Base-by-base conservation (phyloP, 768 basidiomycete species). In the Thelephora aurantiotincta region DNA sequence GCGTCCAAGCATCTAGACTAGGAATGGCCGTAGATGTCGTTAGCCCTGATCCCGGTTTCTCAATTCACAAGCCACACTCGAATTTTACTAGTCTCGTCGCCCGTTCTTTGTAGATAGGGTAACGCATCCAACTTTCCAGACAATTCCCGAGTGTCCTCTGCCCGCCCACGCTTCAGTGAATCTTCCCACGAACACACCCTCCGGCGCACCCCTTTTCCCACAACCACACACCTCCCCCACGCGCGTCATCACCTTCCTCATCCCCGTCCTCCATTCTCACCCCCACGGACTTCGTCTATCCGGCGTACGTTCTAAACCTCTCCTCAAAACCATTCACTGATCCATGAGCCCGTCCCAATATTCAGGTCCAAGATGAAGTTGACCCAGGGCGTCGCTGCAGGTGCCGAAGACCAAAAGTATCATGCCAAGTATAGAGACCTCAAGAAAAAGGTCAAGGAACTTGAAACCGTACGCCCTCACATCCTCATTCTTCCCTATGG, bases 341-440 rank as follows among this genome's bases (percentile, higher is more conserved):
- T 14, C 38, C 14, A 18, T 14, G 14, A 41, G 14, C 38, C 38
- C 13, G 30, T 14, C 30, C 36, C 26, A n/a, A 23, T 37, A 13
- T 48, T 35, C 45, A 52, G 61, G 60, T 70, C 67, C 71, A 78
- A 68, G 66, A 75, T 61, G 56, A 51, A 68, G 19, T 68, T 71
- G 43, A 52, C 74, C 16, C 66, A 76, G 18, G 82, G 80, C 51
- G 82, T 85, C 52, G 74, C 82, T 35, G 82, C 82, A 22, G 80
- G 82, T 56, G 83, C 81, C 16, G 86, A 89, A 60, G 87, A 90
- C 63, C 76, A 75, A 59, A 89, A 87, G 64, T 91, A 90, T 61
- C 82, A 85, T 50, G 74, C 77, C 58, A 90, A 90, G 65, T 91
- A 90, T 68, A 86, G 79, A 62, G 87, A 91, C 50, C 69, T 91